These are phyloP conservation scores for Chiua virens DNA, from an alignment of 768 basidiomycete species.

Conservation along the genomic window DNA sequence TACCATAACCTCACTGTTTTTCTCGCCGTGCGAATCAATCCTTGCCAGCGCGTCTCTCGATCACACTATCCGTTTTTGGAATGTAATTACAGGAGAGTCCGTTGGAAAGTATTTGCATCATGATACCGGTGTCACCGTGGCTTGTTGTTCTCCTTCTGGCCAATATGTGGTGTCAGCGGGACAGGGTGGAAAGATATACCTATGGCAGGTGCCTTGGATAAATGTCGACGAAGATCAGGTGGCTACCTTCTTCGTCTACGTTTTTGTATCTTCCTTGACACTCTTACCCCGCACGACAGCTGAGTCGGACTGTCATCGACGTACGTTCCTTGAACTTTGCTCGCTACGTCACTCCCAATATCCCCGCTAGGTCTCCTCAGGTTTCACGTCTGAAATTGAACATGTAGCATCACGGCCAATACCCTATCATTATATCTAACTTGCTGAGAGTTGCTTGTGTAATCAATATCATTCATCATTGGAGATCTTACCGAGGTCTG, in stretches of 20 bases:
- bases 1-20: not conserved
- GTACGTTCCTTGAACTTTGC: too few species aligned
- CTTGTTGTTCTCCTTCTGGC: not conserved
- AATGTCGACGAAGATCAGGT: not conserved
- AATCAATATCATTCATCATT: too few species aligned
- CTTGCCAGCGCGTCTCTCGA: conserved; percentile 3
- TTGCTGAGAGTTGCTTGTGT: too few species aligned
- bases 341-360: too few species aligned
- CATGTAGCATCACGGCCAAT: too few species aligned
- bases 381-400: too few species aligned
- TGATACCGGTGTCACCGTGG: rapidly evolving
- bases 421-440: too few species aligned
- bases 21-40: not conserved
- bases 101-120: not conserved
- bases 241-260: not conserved
- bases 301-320: too few species aligned
- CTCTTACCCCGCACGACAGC: too few species aligned
- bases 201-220: not conserved
- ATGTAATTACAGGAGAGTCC: not conserved
- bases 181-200: not conserved
- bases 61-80: conserved; percentile 8
- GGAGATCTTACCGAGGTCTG: too few species aligned
- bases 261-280: not conserved
- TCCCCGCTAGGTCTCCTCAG: too few species aligned
- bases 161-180: conserved; percentile 1